Evolutionary conservation across 164 flowering plant genomes (phyloP).

Genomic region (Euptelea pleiosperma): DNA sequence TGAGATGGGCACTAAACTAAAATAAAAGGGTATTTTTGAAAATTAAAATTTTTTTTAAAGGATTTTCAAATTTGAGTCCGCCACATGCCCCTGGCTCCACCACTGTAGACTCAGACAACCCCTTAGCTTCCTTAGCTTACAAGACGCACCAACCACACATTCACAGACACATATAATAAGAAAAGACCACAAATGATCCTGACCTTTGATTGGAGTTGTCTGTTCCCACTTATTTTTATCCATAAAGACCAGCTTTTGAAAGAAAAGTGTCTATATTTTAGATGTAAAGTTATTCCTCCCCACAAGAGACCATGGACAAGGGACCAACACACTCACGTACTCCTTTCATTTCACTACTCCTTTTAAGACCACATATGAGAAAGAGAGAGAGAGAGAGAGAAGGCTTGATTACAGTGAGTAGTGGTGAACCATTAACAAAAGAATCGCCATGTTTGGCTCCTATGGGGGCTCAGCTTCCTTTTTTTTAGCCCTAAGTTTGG

Average conservation of each 20-base stretch:
- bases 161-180: not conserved
- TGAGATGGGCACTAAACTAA: too few relatives aligned
- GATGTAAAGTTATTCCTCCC: slow-evolving; percentile 40
- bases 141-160: too few relatives aligned
- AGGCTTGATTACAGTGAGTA: not conserved
- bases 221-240: slow-evolving; percentile 28
- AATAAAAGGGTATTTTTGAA: too few relatives aligned
- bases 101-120: too few relatives aligned
- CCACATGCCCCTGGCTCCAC: too few relatives aligned
- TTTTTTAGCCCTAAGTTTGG: slow-evolving; percentile 6
- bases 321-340: slow-evolving; percentile 38
- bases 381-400: too few relatives aligned
- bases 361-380: slow-evolving; percentile 32
- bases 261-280: slow-evolving; percentile 31
- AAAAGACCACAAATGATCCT: slow-evolving; percentile 8
- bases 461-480: not conserved
- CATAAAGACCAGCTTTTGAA: slow-evolving; percentile 32
- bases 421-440: slow-evolving; percentile 2
- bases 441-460: too few relatives aligned
- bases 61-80: too few relatives aligned
- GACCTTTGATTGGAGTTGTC: slow-evolving; percentile 23
- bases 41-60: too few relatives aligned
- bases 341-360: slow-evolving; percentile 30
- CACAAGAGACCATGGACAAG: slow-evolving; percentile 40
- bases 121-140: too few relatives aligned